These are phyloP conservation scores for Psidium guajava DNA, from an alignment of 345 rosid species.

Conservation along the genomic window DNA sequence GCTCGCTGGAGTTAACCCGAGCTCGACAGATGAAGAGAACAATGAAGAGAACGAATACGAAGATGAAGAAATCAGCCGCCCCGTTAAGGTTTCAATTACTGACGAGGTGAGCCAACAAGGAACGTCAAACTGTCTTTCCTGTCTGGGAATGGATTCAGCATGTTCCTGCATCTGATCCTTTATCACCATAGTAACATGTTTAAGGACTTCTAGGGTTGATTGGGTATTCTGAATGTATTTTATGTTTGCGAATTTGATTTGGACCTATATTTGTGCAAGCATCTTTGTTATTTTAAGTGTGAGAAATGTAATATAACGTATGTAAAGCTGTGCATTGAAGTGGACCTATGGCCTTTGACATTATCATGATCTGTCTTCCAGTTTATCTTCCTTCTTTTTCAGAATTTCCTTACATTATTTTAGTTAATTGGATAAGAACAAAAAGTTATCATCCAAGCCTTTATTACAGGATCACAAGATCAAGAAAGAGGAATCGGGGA, in stretches of 20 bases:
- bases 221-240: not conserved
- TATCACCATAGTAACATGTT: not conserved
- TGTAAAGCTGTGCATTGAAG: not conserved
- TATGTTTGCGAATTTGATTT: not conserved
- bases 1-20: not conserved
- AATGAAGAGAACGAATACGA: accelerated
- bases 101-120: too few relatives aligned
- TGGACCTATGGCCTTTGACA: not conserved
- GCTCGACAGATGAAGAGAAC: not conserved
- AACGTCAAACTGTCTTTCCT: not conserved
- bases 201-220: not conserved
- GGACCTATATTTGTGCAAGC: not conserved
- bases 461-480: not conserved
- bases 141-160: not conserved
- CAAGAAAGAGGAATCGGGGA: not conserved
- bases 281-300: not conserved
- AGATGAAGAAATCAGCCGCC: not conserved
- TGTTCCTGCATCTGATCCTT: not conserved
- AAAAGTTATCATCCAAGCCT: not conserved
- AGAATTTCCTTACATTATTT: not conserved
- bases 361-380: not conserved
- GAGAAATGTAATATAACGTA: not conserved
- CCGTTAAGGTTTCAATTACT: too few relatives aligned
- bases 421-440: not conserved
- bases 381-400: not conserved